These are phyloP conservation scores for Boletus barrowsii DNA, from an alignment of 768 basidiomycete species.

Conservation along the genomic window DNA sequence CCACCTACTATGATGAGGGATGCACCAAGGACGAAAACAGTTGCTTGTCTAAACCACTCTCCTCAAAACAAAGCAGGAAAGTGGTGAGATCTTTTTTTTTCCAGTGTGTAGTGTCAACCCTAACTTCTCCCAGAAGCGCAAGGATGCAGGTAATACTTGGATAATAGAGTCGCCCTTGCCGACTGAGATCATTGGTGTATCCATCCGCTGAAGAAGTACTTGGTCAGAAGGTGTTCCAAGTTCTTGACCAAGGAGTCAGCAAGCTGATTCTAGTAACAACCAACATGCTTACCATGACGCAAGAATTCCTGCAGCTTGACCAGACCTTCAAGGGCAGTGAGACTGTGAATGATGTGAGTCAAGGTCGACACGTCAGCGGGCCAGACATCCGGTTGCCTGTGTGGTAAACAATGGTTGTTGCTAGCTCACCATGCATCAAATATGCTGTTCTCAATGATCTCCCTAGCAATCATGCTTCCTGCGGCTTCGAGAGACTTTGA, in stretches of 20 bases:
- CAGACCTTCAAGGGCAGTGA: constrained; percentile 39
- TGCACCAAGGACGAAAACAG: too few relatives aligned
- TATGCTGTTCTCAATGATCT: constrained; percentile 68
- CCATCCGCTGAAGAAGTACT: constrained; percentile 32
- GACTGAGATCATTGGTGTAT: constrained; percentile 59
- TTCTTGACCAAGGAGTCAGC: constrained; percentile 3
- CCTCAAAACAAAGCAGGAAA: constrained; percentile 71
- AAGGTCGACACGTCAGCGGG: constrained; percentile 52
- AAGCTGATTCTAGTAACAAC: neutral
- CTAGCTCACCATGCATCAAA: constrained; percentile 66
- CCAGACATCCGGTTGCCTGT: constrained; percentile 45
- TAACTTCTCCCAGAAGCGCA: constrained; percentile 86
- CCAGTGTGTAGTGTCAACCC: constrained; percentile 70
- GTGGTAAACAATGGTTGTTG: constrained; percentile 20
- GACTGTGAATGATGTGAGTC: constrained; percentile 33
- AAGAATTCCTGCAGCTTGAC: constrained; percentile 46
- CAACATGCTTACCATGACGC: constrained; percentile 30
- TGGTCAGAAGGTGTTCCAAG: neutral
- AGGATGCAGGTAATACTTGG: constrained; percentile 64
- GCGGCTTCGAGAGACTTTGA: constrained; percentile 66
- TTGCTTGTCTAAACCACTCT: constrained; percentile 46
- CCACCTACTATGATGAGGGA: too few relatives aligned
- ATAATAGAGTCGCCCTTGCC: constrained; percentile 67
- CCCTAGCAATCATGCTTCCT: constrained; percentile 58
- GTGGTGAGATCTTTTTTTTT: constrained; percentile 64